Evolutionary conservation across 208 protist genomes (phyloP).

Genomic region (Strigomonas galati): DNA sequence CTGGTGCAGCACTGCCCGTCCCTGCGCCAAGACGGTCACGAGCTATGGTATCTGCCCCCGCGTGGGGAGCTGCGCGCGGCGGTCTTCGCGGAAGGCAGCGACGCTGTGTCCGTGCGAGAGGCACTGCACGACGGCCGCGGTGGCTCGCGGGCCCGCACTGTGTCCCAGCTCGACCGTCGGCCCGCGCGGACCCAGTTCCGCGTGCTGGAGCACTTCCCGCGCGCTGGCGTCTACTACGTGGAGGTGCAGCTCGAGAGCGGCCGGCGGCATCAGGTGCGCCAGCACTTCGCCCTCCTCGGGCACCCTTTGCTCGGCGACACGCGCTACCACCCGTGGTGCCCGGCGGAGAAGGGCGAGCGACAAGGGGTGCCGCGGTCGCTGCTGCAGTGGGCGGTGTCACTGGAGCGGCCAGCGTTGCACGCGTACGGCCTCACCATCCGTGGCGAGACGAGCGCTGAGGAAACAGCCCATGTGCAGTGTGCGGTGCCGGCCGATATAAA

Average conservation of each 20-base stretch:
- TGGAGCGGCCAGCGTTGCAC: constrained; percentile 36
- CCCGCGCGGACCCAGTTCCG: constrained; percentile 53
- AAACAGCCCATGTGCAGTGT: constrained; percentile 46
- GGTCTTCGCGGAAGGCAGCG: constrained; percentile 37
- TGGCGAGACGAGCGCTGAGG: constrained; percentile 10
- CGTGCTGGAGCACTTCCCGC: constrained; percentile 60
- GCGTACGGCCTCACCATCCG: constrained; percentile 29
- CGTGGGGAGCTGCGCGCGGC: constrained; percentile 25
- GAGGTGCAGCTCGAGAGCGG: constrained; percentile 58
- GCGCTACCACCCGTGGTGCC: constrained; percentile 40
- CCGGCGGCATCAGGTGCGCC: constrained; percentile 78
- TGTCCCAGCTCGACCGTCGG: constrained; percentile 31
- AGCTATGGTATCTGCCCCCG: constrained; percentile 33
- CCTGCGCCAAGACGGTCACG: neutral
- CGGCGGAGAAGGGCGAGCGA: constrained; percentile 6
- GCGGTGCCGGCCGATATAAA: constrained; percentile 52
- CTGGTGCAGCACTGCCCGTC: constrained; percentile 42
- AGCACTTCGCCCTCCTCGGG: constrained; percentile 67
- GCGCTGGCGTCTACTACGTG: constrained; percentile 50
- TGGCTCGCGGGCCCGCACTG: constrained; percentile 1
- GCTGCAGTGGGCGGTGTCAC: constrained; percentile 8
- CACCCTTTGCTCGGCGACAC: constrained; percentile 68
- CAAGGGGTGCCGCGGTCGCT: neutral
- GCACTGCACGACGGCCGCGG: neutral
- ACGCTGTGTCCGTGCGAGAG: too few species aligned